Base-by-base conservation (phyloP, 176 grass and related monocot genomes). In the Oryza coarctata region DNA sequence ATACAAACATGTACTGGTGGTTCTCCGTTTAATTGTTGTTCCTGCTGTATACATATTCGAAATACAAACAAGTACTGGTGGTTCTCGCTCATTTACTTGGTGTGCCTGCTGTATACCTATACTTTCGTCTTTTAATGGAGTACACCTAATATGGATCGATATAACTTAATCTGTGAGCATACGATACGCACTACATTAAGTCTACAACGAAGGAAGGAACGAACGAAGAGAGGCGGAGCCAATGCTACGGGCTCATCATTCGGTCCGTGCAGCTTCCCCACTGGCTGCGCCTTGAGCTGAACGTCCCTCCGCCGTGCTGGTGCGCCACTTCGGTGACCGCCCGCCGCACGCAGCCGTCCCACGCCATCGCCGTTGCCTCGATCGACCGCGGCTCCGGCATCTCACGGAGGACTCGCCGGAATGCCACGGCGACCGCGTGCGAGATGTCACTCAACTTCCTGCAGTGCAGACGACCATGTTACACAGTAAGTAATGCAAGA, bases 401-500 rank as follows among this genome's bases (percentile, higher is more conserved):
- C 15, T 55, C 49, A 13, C 1, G 0, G 49, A 55, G 17, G 49
- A 6, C 18, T 4, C 18, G 18, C 18, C 18, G 5, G 18, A 55
- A 55, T 55, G 49, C 18, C 49, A 22, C 1, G 6, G 6, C 6
- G 6, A 55, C 1, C 1, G 18, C 49, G 6, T 22, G 6, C 18
- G 49, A 55, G 18, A 55, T 22, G 49, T 55, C 49, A 55, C 49
- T 55, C 49, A 55, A 22, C 49, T 18, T 20, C 73, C 86, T 82
- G 79, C 39, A 71, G 29, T 20, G 5, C 5, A 20, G 49, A 55
- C 18, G 18, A 22, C 49, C 28, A 3, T 20, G 17, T 2, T 4
- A 20, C 52, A 76, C 52, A 76, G 6, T 64, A 10, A 76, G n/a
- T 12, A 22, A 68, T 40, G 34, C 26, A 58, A 27, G 7, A 15